phyloP scores from a whole-genome alignment of 768 basidiomycete species.

The Tremella fuciformis region DNA sequence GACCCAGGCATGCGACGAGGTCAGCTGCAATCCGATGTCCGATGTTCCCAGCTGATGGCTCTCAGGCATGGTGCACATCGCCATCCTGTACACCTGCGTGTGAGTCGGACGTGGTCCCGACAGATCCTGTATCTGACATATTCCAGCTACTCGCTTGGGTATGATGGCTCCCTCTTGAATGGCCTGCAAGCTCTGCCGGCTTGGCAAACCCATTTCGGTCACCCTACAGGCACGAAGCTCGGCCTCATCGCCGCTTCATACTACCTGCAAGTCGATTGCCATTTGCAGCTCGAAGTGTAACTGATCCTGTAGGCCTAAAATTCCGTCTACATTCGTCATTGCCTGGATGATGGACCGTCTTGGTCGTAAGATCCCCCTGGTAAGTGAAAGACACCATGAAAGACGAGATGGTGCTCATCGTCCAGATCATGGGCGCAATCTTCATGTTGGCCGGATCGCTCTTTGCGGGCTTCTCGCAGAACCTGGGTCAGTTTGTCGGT shows the following conservation, averaged over 20 bases:
- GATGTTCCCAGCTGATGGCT: too few relatives aligned
- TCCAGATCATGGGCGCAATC: conserved; percentile 21
- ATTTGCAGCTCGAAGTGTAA: not conserved
- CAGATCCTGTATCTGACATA: too few relatives aligned
- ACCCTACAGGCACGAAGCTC: conserved; percentile 27
- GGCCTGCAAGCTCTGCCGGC: not conserved
- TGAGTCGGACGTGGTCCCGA: not conserved
- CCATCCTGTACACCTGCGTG: conserved; percentile 12
- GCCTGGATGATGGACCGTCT: conserved; percentile 24
- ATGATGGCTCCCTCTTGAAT: not conserved
- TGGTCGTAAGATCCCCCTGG: conserved; percentile 26
- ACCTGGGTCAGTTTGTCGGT: conserved; percentile 20
- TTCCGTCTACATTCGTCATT: conserved; percentile 25
- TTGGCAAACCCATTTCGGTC: conserved; percentile 20
- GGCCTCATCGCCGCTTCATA: conserved; percentile 33
- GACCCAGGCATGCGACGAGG: conserved; percentile 17
- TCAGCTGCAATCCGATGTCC: too few relatives aligned
- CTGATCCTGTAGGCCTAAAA: conserved; percentile 18
- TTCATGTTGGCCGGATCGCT: conserved; percentile 28
- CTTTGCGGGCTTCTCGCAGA: conserved; percentile 21
- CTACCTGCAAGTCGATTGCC: not conserved
- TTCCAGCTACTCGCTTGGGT: conserved; percentile 8
- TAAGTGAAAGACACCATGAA: conserved; percentile 3
- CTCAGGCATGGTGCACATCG: conserved; percentile 3
- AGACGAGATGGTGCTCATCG: conserved; percentile 1